These are phyloP conservation scores for Sporothrix brunneoviolacea DNA, from an alignment of 2,329 filamentous ascomycete species.

Conservation along the genomic window DNA sequence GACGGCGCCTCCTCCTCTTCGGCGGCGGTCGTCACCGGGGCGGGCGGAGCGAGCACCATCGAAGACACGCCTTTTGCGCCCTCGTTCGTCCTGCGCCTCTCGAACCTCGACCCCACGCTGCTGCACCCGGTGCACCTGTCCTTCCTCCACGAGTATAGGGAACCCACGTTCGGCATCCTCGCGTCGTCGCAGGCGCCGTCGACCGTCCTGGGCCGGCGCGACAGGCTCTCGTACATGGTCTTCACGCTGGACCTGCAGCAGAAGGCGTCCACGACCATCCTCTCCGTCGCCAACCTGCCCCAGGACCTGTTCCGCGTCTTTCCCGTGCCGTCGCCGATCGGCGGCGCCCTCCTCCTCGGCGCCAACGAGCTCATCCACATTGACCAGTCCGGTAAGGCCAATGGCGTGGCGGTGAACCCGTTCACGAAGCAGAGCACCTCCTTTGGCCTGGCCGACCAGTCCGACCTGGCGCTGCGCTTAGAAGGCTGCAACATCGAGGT, in stretches of 20 bases:
- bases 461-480: conserved; percentile 68
- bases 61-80: conserved; percentile 72
- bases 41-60: conserved; percentile 38
- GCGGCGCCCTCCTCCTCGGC: conserved; percentile 80
- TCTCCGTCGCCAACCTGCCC: conserved; percentile 78
- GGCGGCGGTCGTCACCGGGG: conserved; percentile 33
- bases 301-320: conserved; percentile 81
- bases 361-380: conserved; percentile 90
- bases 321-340: conserved; percentile 76
- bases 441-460: conserved; percentile 82
- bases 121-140: conserved; percentile 85
- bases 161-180: conserved; percentile 93
- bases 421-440: conserved; percentile 77
- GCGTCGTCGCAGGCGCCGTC: conserved; percentile 70
- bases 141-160: conserved; percentile 93
- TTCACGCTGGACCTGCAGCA: conserved; percentile 94
- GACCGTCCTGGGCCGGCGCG: conserved; percentile 73
- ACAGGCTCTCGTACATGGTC: conserved; percentile 84
- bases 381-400: conserved; percentile 90
- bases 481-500: conserved; percentile 76
- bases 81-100: conserved; percentile 88
- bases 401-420: conserved; percentile 85
- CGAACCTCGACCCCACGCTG: conserved; percentile 78
- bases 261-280: conserved; percentile 82
- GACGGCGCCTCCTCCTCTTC: too few relatives aligned